These are phyloP conservation scores for Lachancea waltii DNA, from an alignment of 805 yeast genomes.

Conservation along the genomic window DNA sequence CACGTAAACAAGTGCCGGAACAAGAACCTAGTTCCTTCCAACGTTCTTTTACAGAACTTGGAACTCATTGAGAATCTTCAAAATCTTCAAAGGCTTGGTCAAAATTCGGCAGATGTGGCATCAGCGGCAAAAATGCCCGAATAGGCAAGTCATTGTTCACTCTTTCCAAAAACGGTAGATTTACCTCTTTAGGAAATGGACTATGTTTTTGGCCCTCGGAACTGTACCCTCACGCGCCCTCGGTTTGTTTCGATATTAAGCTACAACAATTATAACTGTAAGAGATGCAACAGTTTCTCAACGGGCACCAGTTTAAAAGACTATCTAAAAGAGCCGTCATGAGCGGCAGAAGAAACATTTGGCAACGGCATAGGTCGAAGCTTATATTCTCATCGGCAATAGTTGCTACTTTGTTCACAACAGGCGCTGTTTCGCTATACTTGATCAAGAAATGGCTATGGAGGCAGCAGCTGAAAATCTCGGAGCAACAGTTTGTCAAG, in stretches of 20 bases:
- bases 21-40: not conserved
- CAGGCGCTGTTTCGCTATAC: slow-evolving; percentile 25
- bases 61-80: slow-evolving; percentile 16
- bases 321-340: slow-evolving; percentile 2
- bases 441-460: slow-evolving; percentile 28
- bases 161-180: not conserved
- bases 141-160: not conserved
- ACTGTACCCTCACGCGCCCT: not conserved
- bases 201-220: not conserved
- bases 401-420: slow-evolving; percentile 22
- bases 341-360: slow-evolving; percentile 12
- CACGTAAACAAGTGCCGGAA: not conserved
- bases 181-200: not conserved
- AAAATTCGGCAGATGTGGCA: not conserved
- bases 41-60: slow-evolving; percentile 10
- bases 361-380: slow-evolving; percentile 25
- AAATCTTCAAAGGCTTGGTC: slow-evolving; percentile 12
- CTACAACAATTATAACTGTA: no score
- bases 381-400: slow-evolving; percentile 19
- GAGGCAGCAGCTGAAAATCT: slow-evolving; percentile 40
- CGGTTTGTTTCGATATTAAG: no score
- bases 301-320: no score
- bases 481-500: slow-evolving; percentile 52
- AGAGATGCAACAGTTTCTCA: no score
- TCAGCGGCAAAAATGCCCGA: not conserved